phyloP scores from a whole-genome alignment of 192 early-diverging fungal genomes.

The Obelidium mucronatum region DNA sequence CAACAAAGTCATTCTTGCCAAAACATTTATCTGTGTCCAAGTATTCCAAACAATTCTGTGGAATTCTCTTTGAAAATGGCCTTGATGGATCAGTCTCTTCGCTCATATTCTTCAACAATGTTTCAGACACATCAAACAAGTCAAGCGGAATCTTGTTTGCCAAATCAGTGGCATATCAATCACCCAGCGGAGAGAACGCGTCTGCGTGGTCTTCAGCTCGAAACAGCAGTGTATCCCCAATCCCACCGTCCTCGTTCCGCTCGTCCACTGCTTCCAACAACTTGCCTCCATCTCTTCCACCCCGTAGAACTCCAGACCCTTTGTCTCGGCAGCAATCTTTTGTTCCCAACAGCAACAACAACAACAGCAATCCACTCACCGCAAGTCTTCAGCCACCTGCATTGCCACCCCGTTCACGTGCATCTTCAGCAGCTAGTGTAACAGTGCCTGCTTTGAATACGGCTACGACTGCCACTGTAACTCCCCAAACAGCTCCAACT shows the following conservation, averaged over 20 bases:
- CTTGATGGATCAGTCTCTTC: conserved; percentile 7
- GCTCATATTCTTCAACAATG: not conserved
- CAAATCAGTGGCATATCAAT: conserved; percentile 17
- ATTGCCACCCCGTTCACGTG: conserved; percentile 23
- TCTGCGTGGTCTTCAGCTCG: not conserved
- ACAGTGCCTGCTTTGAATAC: not conserved
- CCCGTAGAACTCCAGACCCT: not conserved
- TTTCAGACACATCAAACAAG: not conserved
- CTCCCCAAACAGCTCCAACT: not conserved
- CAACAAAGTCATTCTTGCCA: conserved; percentile 5
- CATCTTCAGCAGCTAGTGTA: not conserved
- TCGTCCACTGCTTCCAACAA: not conserved
- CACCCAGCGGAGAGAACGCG: not conserved
- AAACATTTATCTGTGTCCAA: not conserved
- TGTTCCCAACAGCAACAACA: not conserved
- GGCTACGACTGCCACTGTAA: not conserved
- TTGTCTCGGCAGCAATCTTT: not conserved
- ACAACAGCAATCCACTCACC: not conserved
- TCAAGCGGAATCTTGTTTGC: not conserved
- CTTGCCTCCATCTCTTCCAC: conserved; percentile 13
- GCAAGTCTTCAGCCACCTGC: not conserved
- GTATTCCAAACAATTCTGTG: not conserved
- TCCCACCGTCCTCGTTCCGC: not conserved
- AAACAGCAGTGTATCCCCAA: not conserved
- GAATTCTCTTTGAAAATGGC: conserved; percentile 27